phyloP scores from a whole-genome alignment of 495 filamentous ascomycete species.

The Massariosphaeria phaeospora region DNA sequence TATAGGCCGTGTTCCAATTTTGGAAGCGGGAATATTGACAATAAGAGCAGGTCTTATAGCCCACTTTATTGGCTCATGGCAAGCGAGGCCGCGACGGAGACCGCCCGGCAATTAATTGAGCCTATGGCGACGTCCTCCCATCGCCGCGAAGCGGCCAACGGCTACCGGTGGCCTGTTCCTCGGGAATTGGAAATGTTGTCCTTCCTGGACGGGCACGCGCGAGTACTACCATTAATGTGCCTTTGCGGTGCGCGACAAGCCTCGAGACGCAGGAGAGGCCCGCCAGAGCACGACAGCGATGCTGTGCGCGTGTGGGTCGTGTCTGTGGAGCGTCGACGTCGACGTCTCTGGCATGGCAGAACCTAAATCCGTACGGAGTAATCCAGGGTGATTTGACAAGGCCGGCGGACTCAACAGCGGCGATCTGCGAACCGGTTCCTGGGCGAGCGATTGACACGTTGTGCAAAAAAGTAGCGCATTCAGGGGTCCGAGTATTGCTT shows the following conservation, averaged over 20 bases:
- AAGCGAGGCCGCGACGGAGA: slow-evolving; percentile 23
- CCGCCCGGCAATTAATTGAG: slow-evolving; percentile 23
- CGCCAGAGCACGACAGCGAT: background rate
- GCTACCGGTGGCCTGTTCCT: slow-evolving; percentile 26
- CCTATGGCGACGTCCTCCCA: slow-evolving; percentile 28
- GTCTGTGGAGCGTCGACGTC: background rate
- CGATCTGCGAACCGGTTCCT: slow-evolving; percentile 34
- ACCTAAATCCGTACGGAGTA: slow-evolving; percentile 22
- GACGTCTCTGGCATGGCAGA: background rate
- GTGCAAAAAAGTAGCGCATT: slow-evolving; percentile 23
- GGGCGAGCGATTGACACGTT: slow-evolving; percentile 23
- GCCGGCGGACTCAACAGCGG: slow-evolving; percentile 27
- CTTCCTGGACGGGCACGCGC: background rate
- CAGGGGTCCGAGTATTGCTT: slow-evolving; percentile 8
- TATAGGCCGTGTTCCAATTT: slow-evolving; percentile 25
- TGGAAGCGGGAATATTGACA: slow-evolving; percentile 35
- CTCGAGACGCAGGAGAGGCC: too few species aligned
- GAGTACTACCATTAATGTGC: background rate
- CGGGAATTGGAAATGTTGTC: slow-evolving; percentile 16
- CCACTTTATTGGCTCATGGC: slow-evolving; percentile 30
- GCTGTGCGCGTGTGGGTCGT: background rate
- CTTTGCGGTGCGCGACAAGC: too few species aligned
- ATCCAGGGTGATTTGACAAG: background rate
- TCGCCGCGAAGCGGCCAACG: slow-evolving; percentile 5
- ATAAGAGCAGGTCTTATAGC: slow-evolving; percentile 33